Percentiles rank a stretch among this genome's conserved stretches.
phyloP scores from a whole-genome alignment of 2,329 filamentous ascomycete genomes.

The Cytospora leucostoma region DNA sequence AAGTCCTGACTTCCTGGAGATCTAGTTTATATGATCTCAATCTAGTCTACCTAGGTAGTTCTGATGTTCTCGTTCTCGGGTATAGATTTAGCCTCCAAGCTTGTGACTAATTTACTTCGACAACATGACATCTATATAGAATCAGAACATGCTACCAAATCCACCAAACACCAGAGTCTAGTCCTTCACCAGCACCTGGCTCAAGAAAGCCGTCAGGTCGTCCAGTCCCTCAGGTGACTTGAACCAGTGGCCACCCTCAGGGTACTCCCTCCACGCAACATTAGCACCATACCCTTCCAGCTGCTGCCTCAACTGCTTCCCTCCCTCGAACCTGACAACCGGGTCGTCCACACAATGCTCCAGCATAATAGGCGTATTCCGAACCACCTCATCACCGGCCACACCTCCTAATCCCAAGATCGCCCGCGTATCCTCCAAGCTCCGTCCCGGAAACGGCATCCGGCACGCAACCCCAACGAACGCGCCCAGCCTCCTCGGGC shows the following conservation, averaged over 20 bases:
- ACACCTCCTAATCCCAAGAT: slow-evolving; percentile 35
- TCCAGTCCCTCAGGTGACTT: slow-evolving; percentile 46
- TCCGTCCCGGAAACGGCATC: slow-evolving; percentile 16
- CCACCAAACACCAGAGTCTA: not conserved
- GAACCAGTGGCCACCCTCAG: slow-evolving; percentile 46
- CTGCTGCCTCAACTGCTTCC: slow-evolving; percentile 37
- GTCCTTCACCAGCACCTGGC: slow-evolving; percentile 11
- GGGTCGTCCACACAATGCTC: slow-evolving; percentile 49
- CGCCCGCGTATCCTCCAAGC: slow-evolving; percentile 34
- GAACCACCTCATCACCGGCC: slow-evolving; percentile 38
- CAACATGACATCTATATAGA: too few species aligned
- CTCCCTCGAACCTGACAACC: slow-evolving; percentile 42
- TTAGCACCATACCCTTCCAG: slow-evolving; percentile 40
- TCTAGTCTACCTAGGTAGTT: too few species aligned
- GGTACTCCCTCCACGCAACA: slow-evolving; percentile 45
- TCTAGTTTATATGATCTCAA: too few species aligned
- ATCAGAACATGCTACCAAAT: not conserved
- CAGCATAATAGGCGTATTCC: slow-evolving; percentile 46
- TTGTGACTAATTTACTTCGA: too few species aligned
- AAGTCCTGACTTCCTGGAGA: too few species aligned
- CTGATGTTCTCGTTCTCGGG: too few species aligned
- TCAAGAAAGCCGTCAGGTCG: slow-evolving; percentile 42
- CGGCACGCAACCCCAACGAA: slow-evolving; percentile 43
- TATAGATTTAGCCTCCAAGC: too few species aligned
- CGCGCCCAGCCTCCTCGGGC: slow-evolving; percentile 33